These are phyloP conservation scores for Ophiostoma ulmi DNA, from an alignment of 2,329 filamentous ascomycete species.

Conservation along the genomic window DNA sequence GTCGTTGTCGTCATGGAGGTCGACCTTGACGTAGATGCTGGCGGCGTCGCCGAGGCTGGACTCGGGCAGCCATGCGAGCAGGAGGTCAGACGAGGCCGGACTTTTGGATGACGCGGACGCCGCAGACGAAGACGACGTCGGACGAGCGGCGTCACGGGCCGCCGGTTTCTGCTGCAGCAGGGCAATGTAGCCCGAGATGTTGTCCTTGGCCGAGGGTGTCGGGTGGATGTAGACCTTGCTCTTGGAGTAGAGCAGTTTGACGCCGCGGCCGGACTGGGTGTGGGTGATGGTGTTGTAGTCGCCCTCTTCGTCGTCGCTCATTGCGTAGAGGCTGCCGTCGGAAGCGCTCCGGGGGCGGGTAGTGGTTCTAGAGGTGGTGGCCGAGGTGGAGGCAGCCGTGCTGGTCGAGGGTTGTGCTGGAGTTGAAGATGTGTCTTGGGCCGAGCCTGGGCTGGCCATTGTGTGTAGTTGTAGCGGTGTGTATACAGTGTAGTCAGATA, in stretches of 20 bases:
- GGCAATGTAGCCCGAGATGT: constrained; percentile 89
- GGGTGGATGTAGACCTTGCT: constrained; percentile 99
- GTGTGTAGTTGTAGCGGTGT: neutral
- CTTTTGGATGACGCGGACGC: constrained; percentile 31
- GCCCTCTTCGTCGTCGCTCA: constrained; percentile 94
- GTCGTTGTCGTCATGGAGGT: constrained; percentile 61
- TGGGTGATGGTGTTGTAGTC: constrained; percentile 93
- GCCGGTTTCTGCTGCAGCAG: constrained; percentile 79
- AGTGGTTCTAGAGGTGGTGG: neutral
- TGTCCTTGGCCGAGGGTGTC: constrained; percentile 87
- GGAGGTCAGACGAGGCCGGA: constrained; percentile 62
- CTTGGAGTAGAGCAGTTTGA: constrained; percentile 92
- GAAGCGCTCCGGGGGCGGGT: constrained; percentile 48
- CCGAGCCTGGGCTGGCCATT: constrained; percentile 9
- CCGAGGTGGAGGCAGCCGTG: neutral
- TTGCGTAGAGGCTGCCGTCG: constrained; percentile 82
- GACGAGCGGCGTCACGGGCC: constrained; percentile 29
- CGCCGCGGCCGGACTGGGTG: constrained; percentile 68
- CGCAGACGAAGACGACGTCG: constrained; percentile 38
- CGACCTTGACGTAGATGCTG: constrained; percentile 91
- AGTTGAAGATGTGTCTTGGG: neutral
- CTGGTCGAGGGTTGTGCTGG: neutral
- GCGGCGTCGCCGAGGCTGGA: constrained; percentile 78
- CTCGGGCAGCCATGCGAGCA: constrained; percentile 92
- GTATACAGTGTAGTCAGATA: neutral